Evolutionary conservation across 768 basidiomycete species (phyloP), one percentile per base, ranked within the genome.

Genomic region (Tricholoma terreum): DNA sequence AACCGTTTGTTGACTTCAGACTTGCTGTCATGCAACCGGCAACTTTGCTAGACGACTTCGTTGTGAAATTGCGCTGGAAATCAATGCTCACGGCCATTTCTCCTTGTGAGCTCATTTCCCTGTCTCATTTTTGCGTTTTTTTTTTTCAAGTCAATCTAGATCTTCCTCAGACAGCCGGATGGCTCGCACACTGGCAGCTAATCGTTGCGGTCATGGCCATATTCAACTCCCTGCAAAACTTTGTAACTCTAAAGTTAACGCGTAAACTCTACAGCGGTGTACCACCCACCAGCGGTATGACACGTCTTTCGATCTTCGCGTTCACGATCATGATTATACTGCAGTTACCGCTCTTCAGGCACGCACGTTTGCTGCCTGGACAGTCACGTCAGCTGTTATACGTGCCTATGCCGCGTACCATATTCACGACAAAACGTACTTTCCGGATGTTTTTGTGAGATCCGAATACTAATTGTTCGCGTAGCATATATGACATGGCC

Each of bases 351-450:
- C 80, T 15, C 80, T 98, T 17, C 92, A 95, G 62, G 89, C 92
- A 35, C 83, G 96, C 46, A 91, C 94, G 4, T 97, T 97, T 68
- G 95, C 83, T 1, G 80, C 84, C 1, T 99, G 96, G 96, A 98
- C 95, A 0, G 70, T 96, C 51, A 87, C 89, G 4, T 84, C 92
- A 7, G 92, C 90, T 21, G 75, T 89, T 46, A 85, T 98, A 50
- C 86, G 96, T 34, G 75, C 80, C 49, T 94, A 94, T 64, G 91
- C 93, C 10, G 94, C 96, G 6, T 98, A 94, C 73, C 79, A 98
- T 68, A 90, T 98, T 62, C 76, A 86, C 57, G 79, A 85, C 67
- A 92, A 92, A 74, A 76, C 80, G 96, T 95, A 67, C 61, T 86
- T 76, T 10, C 42, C 24, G 36, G 36, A 58, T 49, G 19, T 14